Percentiles rank a stretch among this genome's conserved stretches.
Evolutionary conservation across 179 eudicot genomes (phyloP).

Genomic region (Gypsophila paniculata): DNA sequence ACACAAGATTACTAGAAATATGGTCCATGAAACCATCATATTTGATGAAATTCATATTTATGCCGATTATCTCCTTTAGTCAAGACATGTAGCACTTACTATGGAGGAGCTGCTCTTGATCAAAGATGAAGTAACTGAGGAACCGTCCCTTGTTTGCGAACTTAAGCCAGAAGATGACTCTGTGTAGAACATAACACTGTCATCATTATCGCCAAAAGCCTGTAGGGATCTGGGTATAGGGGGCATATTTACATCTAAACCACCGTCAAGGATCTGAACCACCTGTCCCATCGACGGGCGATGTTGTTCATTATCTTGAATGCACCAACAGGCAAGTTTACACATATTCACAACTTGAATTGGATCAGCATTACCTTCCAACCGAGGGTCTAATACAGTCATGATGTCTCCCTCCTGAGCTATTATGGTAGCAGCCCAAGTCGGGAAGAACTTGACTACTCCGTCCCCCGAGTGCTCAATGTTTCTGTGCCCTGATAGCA

Average conservation of each 20-base stretch:
- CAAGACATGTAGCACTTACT: background rate
- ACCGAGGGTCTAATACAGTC: conserved; percentile 6
- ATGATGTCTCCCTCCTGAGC: background rate
- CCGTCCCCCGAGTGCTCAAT: background rate
- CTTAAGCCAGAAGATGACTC: conserved; percentile 30
- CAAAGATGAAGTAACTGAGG: background rate
- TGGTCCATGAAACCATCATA: background rate
- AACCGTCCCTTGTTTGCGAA: conserved; percentile 25
- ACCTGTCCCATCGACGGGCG: conserved; percentile 6
- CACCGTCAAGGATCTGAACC: conserved; percentile 34
- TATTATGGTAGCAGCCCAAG: conserved; percentile 1
- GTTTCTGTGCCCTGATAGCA: conserved; percentile 36
- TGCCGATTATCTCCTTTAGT: background rate
- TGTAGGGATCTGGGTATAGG: conserved; percentile 28
- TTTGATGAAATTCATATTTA: background rate
- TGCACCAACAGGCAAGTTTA: conserved; percentile 41
- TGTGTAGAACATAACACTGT: conserved; percentile 26
- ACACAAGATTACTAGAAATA: too few relatives aligned
- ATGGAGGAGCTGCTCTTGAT: background rate
- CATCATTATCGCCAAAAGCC: conserved; percentile 15
- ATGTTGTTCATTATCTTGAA: conserved; percentile 5
- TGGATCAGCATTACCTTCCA: conserved; percentile 22
- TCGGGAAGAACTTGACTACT: background rate
- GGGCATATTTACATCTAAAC: conserved; percentile 33
- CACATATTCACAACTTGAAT: conserved; percentile 26